A percentile compares a stretch with the other conserved stretches of the same genome.
Conservation (phyloP, 805 yeast genomes). For the Hanseniaspora lachancei region DNA sequence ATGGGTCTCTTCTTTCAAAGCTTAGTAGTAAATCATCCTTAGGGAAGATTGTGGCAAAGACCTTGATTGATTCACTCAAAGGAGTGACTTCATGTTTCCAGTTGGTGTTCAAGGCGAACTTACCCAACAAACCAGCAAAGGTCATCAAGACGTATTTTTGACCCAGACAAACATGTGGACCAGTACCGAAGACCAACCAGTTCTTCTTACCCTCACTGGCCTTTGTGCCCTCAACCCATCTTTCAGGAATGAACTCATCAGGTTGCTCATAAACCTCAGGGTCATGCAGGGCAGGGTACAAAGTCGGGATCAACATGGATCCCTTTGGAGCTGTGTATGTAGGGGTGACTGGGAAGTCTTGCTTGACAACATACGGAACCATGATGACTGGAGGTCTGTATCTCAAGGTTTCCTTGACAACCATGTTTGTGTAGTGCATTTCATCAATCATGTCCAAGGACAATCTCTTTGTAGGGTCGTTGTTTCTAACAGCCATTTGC, state of each 20-base stretch:
- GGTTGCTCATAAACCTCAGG: conserved; percentile 94
- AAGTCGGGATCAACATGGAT: conserved; percentile 88
- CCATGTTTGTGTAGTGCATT: conserved; percentile 82
- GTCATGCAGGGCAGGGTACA: conserved; percentile 92
- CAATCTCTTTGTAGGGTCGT: conserved; percentile 53
- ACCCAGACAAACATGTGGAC: conserved; percentile 93
- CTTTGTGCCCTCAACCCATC: conserved; percentile 74
- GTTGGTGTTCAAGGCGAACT: conserved; percentile 69
- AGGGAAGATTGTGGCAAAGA: conserved; percentile 96
- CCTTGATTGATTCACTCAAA: conserved; percentile 80
- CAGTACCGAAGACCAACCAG: conserved; percentile 95
- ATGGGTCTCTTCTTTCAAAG: conserved; percentile 53
- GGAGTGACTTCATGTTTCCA: conserved; percentile 73
- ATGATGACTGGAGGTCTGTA: conserved; percentile 94
- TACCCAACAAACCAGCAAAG: conserved; percentile 82
- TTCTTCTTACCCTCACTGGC: conserved; percentile 70
- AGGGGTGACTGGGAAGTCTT: conserved; percentile 69
- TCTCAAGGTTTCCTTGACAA: conserved; percentile 82
- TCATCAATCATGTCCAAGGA: conserved; percentile 62
- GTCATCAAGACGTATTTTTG: conserved; percentile 86
- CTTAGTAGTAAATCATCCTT: conserved; percentile 79
- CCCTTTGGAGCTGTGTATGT: conserved; percentile 91
- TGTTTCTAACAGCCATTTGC: conserved; percentile 68
- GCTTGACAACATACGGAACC: conserved; percentile 94
- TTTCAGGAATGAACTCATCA: conserved; percentile 86